Evolutionary conservation across 768 basidiomycete species (phyloP), one percentile per base, ranked within the genome.

Genomic region (Hysterangium stoloniferum): DNA sequence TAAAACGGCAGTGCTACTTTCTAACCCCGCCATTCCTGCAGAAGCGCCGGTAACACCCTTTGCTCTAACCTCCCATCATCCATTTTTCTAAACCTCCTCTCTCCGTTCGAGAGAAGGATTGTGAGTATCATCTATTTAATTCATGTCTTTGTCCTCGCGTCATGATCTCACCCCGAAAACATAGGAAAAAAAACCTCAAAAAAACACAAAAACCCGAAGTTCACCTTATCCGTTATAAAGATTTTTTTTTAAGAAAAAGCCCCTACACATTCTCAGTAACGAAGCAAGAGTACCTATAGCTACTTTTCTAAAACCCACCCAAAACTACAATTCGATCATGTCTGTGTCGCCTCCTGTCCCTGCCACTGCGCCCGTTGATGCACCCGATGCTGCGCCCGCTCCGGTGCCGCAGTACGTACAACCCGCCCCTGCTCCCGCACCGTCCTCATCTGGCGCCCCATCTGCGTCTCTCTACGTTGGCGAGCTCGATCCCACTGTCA

Each of bases 391-490:
- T 15, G 52, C 36, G 33, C 52, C 61, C 17, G 65, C 63, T 25
- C 66, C 75, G 51, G 73, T 75, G 36, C 72, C 82, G n/a, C 63
- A 73, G 34, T 79, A 82, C 66, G 78, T 78, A 58, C 71, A 79
- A 38, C 75, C 79, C 63, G 75, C 75, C 52, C 66, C 71, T 52
- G 71, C 81, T 29, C 69, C 71, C 22, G 66, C 71, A 47, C 57
- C 62, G n/a, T 61, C 73, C n/a, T 64, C 69, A 54, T 71, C 81
- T 35, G 75, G 86, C 53, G 74, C 84, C 52, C 87, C 88, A 20
- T 90, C 88, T 47, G 89, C 89, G 20, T 96, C 93, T 53, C 88
- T 99, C 61, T 99, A 99, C 72, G 96, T 99, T 56, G 96, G 96
- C 53, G 96, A 99, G 73, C 86, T 99, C 58, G 96, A 98, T 71